phyloP scores from a whole-genome alignment of 2,329 filamentous ascomycete species.

The Pestalotiopsis sp. region DNA sequence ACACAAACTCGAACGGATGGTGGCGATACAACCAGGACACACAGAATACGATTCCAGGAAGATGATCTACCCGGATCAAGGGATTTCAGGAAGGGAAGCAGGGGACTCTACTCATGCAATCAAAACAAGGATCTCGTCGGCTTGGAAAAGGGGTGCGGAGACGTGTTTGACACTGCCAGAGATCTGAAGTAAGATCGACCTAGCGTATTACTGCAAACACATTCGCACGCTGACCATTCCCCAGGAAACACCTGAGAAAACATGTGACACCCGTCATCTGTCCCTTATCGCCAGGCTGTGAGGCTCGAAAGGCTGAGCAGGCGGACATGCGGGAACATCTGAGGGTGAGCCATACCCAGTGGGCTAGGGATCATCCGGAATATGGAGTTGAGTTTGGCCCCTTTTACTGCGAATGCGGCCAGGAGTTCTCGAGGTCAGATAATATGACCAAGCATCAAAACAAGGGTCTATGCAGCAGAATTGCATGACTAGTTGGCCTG shows the following conservation, averaged over 20 bases:
- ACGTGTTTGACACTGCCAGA: not conserved
- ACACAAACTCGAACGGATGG: too few relatives aligned
- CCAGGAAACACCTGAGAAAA: constrained; percentile 8
- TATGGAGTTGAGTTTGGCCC: not conserved
- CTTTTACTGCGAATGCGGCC: not conserved
- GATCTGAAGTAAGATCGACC: constrained; percentile 2
- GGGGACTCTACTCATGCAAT: not conserved
- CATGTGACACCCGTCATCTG: constrained; percentile 10
- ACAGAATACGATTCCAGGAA: too few relatives aligned
- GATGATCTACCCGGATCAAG: too few relatives aligned
- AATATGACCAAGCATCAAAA: constrained; percentile 7
- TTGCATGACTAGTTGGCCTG: not conserved
- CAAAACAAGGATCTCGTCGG: not conserved
- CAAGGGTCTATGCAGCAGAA: not conserved
- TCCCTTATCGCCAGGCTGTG: not conserved
- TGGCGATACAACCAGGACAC: too few relatives aligned
- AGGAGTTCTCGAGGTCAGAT: not conserved
- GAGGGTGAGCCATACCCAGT: not conserved
- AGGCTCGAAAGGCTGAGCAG: not conserved
- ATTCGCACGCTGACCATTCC: not conserved
- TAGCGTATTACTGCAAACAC: not conserved
- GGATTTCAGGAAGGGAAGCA: not conserved
- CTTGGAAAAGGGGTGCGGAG: not conserved
- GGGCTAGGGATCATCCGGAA: not conserved
- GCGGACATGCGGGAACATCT: constrained; percentile 11